phyloP scores from a whole-genome alignment of 257 asterid species.

The Petunia axillaris region DNA sequence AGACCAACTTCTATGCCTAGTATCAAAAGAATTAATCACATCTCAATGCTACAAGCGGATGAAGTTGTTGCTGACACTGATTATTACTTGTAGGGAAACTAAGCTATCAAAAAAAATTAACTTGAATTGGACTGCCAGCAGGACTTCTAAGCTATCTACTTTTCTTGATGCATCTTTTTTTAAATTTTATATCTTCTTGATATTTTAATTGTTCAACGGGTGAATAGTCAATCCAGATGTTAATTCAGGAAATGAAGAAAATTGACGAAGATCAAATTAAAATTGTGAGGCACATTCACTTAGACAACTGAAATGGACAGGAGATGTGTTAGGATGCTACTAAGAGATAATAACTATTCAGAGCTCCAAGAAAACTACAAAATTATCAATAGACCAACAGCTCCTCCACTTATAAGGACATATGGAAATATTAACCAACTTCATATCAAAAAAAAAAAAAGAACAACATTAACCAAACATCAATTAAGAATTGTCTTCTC shows the following conservation, averaged over 20 bases:
- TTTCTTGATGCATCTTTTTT: too few species aligned
- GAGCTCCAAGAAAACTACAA: neutral
- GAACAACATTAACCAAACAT: too few species aligned
- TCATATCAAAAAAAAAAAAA: too few species aligned
- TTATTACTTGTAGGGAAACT: neutral
- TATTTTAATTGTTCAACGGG: neutral
- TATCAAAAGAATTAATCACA: neutral
- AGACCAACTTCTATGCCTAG: neutral
- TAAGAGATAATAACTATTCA: neutral
- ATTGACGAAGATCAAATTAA: too few species aligned
- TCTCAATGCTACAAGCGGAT: slow-evolving; percentile 3
- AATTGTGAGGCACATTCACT: neutral
- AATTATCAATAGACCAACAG: neutral
- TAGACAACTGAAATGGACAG: neutral
- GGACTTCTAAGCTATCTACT: neutral
- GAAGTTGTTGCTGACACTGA: neutral
- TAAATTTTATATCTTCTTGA: too few species aligned
- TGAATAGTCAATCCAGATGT: neutral
- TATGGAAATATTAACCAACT: neutral
- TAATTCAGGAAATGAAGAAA: too few species aligned
- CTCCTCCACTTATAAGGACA: neutral
- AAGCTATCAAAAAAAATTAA: neutral
- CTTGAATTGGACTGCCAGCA: neutral
- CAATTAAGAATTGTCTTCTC: too few species aligned
- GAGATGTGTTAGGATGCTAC: neutral